Conservation (phyloP, 768 basidiomycete species). For the Omphalotus guepiniiformis region DNA sequence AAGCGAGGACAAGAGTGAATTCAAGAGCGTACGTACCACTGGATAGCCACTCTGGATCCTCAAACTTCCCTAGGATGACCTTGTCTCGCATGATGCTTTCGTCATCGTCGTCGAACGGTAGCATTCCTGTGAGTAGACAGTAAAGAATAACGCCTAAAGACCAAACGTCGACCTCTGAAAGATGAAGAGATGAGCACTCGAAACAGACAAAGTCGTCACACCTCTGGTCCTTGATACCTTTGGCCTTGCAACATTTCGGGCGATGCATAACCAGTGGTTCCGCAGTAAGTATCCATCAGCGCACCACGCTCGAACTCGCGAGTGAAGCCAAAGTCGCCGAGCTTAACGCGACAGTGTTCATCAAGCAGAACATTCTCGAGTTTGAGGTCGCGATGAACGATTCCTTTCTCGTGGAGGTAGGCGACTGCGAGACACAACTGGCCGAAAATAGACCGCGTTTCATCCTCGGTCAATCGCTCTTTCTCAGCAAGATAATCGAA, state of each 20-base stretch:
- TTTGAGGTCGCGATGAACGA: slow-evolving; percentile 96
- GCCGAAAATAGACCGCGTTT: slow-evolving; percentile 88
- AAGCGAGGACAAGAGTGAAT: slow-evolving; percentile 8
- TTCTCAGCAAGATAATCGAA: slow-evolving; percentile 98
- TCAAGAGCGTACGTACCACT: slow-evolving; percentile 46
- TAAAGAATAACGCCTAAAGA: slow-evolving; percentile 92
- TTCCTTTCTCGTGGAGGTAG: slow-evolving; percentile 87
- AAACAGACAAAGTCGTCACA: slow-evolving; percentile 19
- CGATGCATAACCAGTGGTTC: slow-evolving; percentile 90
- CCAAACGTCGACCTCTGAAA: slow-evolving; percentile 90
- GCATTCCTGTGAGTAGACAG: slow-evolving; percentile 80
- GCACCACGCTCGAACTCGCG: slow-evolving; percentile 78
- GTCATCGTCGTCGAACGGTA: slow-evolving; percentile 91
- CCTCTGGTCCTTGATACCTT: slow-evolving; percentile 89
- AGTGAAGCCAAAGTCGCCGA: slow-evolving; percentile 95
- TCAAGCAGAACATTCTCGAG: slow-evolving; percentile 93
- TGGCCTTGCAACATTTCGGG: slow-evolving; percentile 88
- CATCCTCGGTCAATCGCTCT: slow-evolving; percentile 79
- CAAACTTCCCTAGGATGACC: slow-evolving; percentile 82
- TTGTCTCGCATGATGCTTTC: slow-evolving; percentile 77
- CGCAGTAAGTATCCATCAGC: slow-evolving; percentile 91
- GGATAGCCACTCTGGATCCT: slow-evolving; percentile 91
- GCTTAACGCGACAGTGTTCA: slow-evolving; percentile 85
- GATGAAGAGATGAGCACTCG: slow-evolving; percentile 11
- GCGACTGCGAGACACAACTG: slow-evolving; percentile 92